phyloP scores from a whole-genome alignment of 2,329 filamentous ascomycete genomes.

The Fusarium albosuccineum region DNA sequence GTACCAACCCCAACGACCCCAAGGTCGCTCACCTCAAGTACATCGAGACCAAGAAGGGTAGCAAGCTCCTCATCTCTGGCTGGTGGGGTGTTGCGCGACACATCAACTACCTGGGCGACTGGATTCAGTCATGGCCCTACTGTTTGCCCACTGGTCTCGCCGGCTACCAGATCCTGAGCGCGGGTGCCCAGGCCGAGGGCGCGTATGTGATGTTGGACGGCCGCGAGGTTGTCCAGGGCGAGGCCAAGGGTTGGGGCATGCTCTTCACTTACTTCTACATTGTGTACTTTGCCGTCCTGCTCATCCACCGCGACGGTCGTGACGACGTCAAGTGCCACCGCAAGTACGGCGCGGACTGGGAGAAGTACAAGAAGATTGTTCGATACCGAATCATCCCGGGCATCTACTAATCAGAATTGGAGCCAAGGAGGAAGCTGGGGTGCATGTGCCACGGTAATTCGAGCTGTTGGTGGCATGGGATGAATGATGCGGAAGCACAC shows the following conservation, averaged over 20 bases:
- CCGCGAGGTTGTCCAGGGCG: constrained; percentile 76
- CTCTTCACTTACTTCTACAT: constrained; percentile 95
- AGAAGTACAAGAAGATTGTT: constrained; percentile 86
- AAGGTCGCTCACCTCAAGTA: constrained; percentile 83
- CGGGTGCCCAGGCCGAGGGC: constrained; percentile 63
- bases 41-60: constrained; percentile 86
- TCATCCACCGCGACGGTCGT: constrained; percentile 86
- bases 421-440: constrained; percentile 1
- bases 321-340: constrained; percentile 91
- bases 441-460: neutral
- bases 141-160: constrained; percentile 87
- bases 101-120: constrained; percentile 97
- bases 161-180: constrained; percentile 79
- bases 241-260: constrained; percentile 85
- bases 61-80: constrained; percentile 83
- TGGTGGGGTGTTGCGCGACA: constrained; percentile 96
- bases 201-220: constrained; percentile 70
- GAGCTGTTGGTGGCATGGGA: constrained; percentile 3
- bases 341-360: constrained; percentile 96
- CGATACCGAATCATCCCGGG: constrained; percentile 86
- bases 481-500: neutral
- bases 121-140: constrained; percentile 94
- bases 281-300: constrained; percentile 87
- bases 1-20: constrained; percentile 86
- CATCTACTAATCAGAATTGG: constrained; percentile 72